Evolutionary conservation across 1,284 basidiomycete genomes (phyloP).

Genomic region (Melampsora occidentalis): DNA sequence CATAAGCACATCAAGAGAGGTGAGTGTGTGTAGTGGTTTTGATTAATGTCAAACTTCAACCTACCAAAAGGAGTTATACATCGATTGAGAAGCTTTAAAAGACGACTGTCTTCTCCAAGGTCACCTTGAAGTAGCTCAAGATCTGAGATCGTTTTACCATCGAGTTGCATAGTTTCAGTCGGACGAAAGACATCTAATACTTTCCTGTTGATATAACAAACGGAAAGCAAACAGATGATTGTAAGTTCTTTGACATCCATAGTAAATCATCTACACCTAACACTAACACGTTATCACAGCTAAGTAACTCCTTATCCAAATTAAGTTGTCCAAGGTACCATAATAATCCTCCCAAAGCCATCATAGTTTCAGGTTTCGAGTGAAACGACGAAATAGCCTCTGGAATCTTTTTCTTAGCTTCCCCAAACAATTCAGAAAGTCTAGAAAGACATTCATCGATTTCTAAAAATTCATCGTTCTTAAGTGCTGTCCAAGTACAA

Average conservation of each 20-base stretch:
- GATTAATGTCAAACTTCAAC: constrained; percentile 47
- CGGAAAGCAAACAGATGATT: background rate
- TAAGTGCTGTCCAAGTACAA: constrained; percentile 81
- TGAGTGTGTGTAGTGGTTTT: constrained; percentile 20
- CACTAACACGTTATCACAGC: constrained; percentile 25
- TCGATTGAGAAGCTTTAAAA: constrained; percentile 75
- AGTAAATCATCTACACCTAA: background rate
- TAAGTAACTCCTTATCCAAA: constrained; percentile 83
- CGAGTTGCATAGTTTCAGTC: constrained; percentile 76
- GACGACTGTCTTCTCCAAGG: constrained; percentile 80
- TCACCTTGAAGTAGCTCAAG: constrained; percentile 88
- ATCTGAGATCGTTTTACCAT: constrained; percentile 89
- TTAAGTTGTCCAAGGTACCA: constrained; percentile 88
- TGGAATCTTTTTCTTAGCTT: constrained; percentile 61
- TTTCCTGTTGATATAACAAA: constrained; percentile 58
- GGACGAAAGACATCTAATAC: constrained; percentile 89
- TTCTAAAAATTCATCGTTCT: constrained; percentile 72
- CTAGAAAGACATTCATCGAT: constrained; percentile 70
- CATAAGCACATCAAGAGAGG: constrained; percentile 43
- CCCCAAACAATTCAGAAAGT: constrained; percentile 63
- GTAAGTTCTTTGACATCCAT: constrained; percentile 78
- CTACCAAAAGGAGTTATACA: constrained; percentile 84
- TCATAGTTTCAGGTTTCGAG: constrained; percentile 66
- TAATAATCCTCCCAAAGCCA: constrained; percentile 81
- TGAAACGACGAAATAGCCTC: constrained; percentile 70